These are phyloP conservation scores for Parasitella parasitica DNA, from an alignment of 371 early-diverging fungal species.

Conservation along the genomic window DNA sequence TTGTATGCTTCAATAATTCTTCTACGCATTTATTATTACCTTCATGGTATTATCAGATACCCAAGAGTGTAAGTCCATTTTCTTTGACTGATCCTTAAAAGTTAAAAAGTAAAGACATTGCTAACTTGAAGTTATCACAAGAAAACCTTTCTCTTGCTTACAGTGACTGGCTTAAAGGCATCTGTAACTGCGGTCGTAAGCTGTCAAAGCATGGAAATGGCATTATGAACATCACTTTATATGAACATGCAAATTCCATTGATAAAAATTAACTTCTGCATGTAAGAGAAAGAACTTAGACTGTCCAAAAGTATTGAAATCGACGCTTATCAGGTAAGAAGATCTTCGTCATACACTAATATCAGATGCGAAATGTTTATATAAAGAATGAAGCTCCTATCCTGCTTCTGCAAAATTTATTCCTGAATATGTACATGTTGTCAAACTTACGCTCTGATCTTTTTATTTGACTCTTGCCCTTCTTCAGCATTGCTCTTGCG, in stretches of 20 bases:
- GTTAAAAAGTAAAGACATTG: too few species aligned
- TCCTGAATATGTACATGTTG: not conserved
- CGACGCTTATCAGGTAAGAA: too few species aligned
- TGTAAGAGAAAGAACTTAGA: too few species aligned
- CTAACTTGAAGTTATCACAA: too few species aligned
- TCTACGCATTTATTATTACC: constrained; percentile 24
- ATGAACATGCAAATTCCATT: too few species aligned
- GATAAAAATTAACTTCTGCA: too few species aligned
- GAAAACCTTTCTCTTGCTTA: not conserved
- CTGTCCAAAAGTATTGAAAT: too few species aligned
- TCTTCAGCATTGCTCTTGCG: constrained; percentile 2
- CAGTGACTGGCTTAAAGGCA: not conserved
- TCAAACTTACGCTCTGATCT: not conserved
- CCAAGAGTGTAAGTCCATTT: constrained; percentile 58
- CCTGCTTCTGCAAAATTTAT: not conserved
- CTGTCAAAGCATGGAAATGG: not conserved
- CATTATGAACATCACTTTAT: too few species aligned
- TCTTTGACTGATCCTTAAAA: not conserved
- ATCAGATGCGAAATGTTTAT: too few species aligned
- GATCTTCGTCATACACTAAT: too few species aligned
- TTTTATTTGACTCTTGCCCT: not conserved
- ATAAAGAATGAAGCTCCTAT: too few species aligned
- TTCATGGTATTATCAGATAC: constrained; percentile 81
- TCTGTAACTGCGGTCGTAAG: not conserved
- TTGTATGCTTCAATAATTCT: not conserved